Percentiles rank a stretch among this genome's conserved stretches.
These are phyloP conservation scores for Penicillium sp. DNA, from an alignment of 2,329 filamentous ascomycete species.

Conservation along the genomic window DNA sequence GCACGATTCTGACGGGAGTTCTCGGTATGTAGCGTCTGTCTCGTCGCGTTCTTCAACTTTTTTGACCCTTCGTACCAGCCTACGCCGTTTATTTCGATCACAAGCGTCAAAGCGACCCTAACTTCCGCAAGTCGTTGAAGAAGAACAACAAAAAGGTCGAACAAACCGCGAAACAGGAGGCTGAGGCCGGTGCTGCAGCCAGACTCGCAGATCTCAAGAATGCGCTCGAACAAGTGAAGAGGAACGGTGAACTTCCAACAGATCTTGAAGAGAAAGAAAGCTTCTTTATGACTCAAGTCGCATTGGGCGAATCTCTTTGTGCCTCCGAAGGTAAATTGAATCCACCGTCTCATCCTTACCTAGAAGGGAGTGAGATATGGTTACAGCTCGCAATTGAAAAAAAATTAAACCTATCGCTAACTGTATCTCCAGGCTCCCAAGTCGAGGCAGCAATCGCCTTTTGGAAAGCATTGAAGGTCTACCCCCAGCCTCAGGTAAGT, in stretches of 20 bases:
- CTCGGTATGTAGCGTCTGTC: constrained; percentile 44
- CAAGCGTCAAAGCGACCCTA: constrained; percentile 61
- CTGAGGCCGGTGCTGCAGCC: constrained; percentile 45
- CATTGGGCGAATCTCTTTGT: constrained; percentile 78
- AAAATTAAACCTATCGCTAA: neutral
- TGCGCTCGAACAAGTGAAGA: constrained; percentile 76
- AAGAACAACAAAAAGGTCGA: constrained; percentile 49
- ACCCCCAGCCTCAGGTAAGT: constrained; percentile 67
- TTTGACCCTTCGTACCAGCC: constrained; percentile 37
- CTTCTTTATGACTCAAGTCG: constrained; percentile 96
- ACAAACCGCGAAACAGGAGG: constrained; percentile 48
- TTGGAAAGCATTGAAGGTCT: constrained; percentile 98
- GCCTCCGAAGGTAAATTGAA: constrained; percentile 65
- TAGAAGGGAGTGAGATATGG: neutral
- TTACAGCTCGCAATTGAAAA: neutral
- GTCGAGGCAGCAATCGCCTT: constrained; percentile 90
- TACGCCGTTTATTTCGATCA: constrained; percentile 68
- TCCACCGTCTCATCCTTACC: constrained; percentile 6
- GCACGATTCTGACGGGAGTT: constrained; percentile 58
- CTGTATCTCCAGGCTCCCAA: constrained; percentile 34
- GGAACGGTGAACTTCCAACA: constrained; percentile 78
- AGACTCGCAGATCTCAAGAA: constrained; percentile 67
- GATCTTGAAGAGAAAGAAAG: constrained; percentile 91
- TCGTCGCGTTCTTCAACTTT: constrained; percentile 6
- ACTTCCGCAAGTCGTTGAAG: constrained; percentile 60